Base-by-base conservation (phyloP, 2,329 filamentous ascomycete species). In the Daldinia eschscholtzii region DNA sequence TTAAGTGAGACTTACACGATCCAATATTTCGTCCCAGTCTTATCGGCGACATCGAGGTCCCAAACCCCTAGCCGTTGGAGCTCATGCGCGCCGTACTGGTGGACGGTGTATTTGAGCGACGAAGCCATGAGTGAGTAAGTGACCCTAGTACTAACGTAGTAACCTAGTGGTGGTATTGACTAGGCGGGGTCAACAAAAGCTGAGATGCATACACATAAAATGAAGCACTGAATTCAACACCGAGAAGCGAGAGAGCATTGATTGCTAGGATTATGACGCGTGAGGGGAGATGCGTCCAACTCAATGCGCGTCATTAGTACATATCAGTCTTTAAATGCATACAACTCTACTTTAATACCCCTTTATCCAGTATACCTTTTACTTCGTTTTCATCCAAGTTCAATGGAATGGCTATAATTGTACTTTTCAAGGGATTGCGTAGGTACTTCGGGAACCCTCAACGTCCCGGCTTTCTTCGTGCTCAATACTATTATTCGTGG, bases 41-140 rank as follows among this genome's bases (percentile, higher is more conserved):
- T 67, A 57, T 72, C 57, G 6, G 41, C 53, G 20, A 68, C 39
- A 57, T 76, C 74, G 7, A 74, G 56, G 48, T 81, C 76, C 84
- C 84, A 86, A 37, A 85, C 76, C n/a, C 80, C 82, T 44, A 85
- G 73, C n/a, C 76, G 80, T 74, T 86, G 84, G 30, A 84, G 82
- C 60, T 77, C 77, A 67, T 83, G 79, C 30, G 68, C 26, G 23
- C 71, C 77, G 60, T 78, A 79, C n/a, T 72, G 71, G 37, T 76
- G 70, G 23, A 74, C 64, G 9, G 71, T 68, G 53, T 78, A 77
- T n/a, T 70, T 67, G 20, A 78, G 74, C 12, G 75, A 75, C 6
- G 72, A 65, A 1, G 75, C 76, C 77, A 79, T 79, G 12, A 15
- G 12, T 15, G 35, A 39, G 35, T 13, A 12, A 58, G 26, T 18